A percentile compares a stretch with the other conserved stretches of the same genome.
Evolutionary conservation across 345 rosid species (phyloP).

Genomic region (Jatropha curcas): DNA sequence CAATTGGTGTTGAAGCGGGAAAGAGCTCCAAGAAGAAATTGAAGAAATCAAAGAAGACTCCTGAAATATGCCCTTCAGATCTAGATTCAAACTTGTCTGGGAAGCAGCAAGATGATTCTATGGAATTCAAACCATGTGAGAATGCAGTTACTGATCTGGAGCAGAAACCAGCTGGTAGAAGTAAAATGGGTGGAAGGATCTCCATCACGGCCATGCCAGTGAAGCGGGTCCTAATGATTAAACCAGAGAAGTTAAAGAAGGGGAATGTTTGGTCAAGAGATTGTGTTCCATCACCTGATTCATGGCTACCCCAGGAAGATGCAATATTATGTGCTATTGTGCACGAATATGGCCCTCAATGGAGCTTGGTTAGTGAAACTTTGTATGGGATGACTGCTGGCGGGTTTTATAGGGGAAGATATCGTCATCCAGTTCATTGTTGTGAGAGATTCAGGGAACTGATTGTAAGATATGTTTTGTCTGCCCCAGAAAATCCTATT

Average conservation of each 20-base stretch:
- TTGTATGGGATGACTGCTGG: slow-evolving; percentile 94
- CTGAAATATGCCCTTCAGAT: slow-evolving; percentile 38
- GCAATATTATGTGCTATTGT: slow-evolving; percentile 96
- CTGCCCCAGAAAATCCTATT: slow-evolving; percentile 58
- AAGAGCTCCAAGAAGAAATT: slow-evolving; percentile 71
- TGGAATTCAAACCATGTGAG: slow-evolving; percentile 41
- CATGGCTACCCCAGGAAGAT: slow-evolving; percentile 96
- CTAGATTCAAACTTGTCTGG: slow-evolving; percentile 40
- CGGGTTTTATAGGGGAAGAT: slow-evolving; percentile 87
- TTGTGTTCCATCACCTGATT: slow-evolving; percentile 87
- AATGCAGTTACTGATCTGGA: slow-evolving; percentile 53
- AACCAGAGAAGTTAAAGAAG: slow-evolving; percentile 87
- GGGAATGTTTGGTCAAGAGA: slow-evolving; percentile 93
- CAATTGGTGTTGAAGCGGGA: slow-evolving; percentile 46
- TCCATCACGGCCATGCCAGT: slow-evolving; percentile 77
- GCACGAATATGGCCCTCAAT: slow-evolving; percentile 93
- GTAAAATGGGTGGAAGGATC: slow-evolving; percentile 74
- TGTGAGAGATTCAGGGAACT: slow-evolving; percentile 95
- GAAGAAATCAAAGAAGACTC: slow-evolving; percentile 63
- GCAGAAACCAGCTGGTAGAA: slow-evolving; percentile 60
- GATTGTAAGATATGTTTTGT: slow-evolving; percentile 67
- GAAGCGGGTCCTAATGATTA: slow-evolving; percentile 78
- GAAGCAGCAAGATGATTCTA: slow-evolving; percentile 46
- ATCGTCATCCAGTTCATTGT: slow-evolving; percentile 91
- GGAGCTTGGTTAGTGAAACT: slow-evolving; percentile 82